Conservation (phyloP, 2,329 filamentous ascomycete genomes). For the Parasarocladium wereldwijsianum region DNA sequence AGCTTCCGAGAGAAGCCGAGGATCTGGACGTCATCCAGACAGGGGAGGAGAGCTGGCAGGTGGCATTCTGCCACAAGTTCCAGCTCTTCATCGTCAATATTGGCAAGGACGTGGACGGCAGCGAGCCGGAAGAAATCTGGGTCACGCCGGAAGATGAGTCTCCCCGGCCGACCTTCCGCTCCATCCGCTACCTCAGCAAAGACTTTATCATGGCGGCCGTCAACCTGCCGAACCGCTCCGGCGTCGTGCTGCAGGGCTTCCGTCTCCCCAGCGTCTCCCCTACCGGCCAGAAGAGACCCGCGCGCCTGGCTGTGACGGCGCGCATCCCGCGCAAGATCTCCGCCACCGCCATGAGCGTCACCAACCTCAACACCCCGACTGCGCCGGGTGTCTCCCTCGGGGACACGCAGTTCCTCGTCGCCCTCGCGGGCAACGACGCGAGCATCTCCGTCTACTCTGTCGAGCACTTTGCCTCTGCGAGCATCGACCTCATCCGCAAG, state of each 20-base stretch:
- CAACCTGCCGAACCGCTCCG: conserved; percentile 44
- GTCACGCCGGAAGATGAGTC: conserved; percentile 34
- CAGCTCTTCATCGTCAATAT: conserved; percentile 57
- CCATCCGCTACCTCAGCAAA: conserved; percentile 43
- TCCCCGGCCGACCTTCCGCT: conserved; percentile 36
- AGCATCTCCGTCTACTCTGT: conserved; percentile 67
- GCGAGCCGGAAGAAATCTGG: conserved; percentile 38
- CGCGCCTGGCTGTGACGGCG: conserved; percentile 34
- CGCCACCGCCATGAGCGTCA: conserved; percentile 65
- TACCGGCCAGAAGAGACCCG: conserved; percentile 19
- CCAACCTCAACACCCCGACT: conserved; percentile 45
- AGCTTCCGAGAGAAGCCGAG: conserved; percentile 41
- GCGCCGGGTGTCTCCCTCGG: conserved; percentile 35
- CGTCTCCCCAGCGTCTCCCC: conserved; percentile 37
- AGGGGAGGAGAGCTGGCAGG: conserved; percentile 45
- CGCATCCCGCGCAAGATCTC: conserved; percentile 54
- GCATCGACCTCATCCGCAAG: conserved; percentile 34
- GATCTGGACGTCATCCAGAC: conserved; percentile 56
- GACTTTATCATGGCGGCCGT: conserved; percentile 41
- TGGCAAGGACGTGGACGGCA: conserved; percentile 25
- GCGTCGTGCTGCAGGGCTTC: conserved; percentile 40
- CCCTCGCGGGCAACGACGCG: conserved; percentile 65
- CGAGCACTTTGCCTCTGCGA: conserved; percentile 42
- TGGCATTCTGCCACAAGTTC: conserved; percentile 67
- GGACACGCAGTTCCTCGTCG: conserved; percentile 65